phyloP scores from a whole-genome alignment of 73 alveolate species.

The Paramecium bursaria region DNA sequence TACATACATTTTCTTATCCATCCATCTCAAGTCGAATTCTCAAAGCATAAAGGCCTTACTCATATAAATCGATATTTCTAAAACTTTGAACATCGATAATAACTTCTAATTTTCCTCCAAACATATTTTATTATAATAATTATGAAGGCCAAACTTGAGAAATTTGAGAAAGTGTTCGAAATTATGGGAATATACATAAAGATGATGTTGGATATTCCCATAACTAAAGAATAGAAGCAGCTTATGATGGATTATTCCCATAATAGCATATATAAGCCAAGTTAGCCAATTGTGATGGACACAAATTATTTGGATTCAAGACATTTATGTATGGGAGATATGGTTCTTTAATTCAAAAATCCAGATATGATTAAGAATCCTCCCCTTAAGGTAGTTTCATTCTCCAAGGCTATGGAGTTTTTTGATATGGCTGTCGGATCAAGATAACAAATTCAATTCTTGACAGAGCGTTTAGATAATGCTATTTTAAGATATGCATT shows the following conservation, averaged over 20 bases:
- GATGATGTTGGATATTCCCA: not conserved
- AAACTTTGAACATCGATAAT: slow-evolving; percentile 54
- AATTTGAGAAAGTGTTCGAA: not conserved
- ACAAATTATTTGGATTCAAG: slow-evolving; percentile 7
- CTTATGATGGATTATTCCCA: not conserved
- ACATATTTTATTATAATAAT: no score
- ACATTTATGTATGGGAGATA: slow-evolving; percentile 42
- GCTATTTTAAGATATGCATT: slow-evolving; percentile 13
- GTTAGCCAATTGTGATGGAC: not conserved
- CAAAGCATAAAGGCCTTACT: slow-evolving; percentile 66
- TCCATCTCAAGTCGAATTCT: not conserved
- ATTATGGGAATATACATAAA: no score
- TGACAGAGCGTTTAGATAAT: not conserved
- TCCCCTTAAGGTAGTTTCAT: no score
- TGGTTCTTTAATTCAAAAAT: slow-evolving; percentile 16
- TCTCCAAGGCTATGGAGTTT: not conserved
- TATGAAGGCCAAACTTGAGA: no score
- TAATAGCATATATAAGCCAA: not conserved
- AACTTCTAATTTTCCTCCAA: slow-evolving; percentile 42
- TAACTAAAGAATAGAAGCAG: not conserved
- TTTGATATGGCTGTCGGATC: slow-evolving; percentile 1
- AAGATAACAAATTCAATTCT: slow-evolving; percentile 31
- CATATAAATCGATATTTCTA: slow-evolving; percentile 68
- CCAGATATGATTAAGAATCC: slow-evolving; percentile 1
- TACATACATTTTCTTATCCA: not conserved